phyloP scores from a whole-genome alignment of 2,329 filamentous ascomycete genomes.

The Neopestalotiopsis sp. region DNA sequence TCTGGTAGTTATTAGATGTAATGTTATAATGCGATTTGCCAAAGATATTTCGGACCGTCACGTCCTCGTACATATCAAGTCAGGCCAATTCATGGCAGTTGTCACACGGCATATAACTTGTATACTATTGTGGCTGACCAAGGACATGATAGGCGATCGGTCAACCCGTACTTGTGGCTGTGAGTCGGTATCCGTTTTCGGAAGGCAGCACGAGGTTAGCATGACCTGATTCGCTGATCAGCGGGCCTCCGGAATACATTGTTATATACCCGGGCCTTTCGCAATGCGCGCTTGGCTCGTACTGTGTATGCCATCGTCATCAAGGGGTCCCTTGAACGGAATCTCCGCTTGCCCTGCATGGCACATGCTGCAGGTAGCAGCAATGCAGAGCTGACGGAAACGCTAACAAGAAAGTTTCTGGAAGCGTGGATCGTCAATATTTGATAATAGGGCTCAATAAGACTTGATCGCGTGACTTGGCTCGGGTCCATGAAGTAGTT shows the following conservation, averaged over 20 bases:
- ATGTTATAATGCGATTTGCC: no score
- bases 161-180: no score
- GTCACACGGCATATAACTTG: no score
- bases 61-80: no score
- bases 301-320: background rate
- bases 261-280: background rate
- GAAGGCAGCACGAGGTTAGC: background rate
- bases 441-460: background rate
- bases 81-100: no score
- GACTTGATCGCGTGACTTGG: background rate
- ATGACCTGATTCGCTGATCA: background rate
- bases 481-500: background rate
- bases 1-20: no score
- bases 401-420: background rate
- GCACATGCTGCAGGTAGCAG: background rate
- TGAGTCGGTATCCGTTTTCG: no score
- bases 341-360: slow-evolving; percentile 6
- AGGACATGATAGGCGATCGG: no score
- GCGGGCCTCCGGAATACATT: background rate
- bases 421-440: background rate
- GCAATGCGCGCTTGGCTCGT: background rate
- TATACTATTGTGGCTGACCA: no score
- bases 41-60: no score
- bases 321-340: background rate
- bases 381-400: slow-evolving; percentile 6